These are phyloP conservation scores for Agaricales sp. DNA, from an alignment of 1,284 basidiomycete genomes.

Conservation along the genomic window DNA sequence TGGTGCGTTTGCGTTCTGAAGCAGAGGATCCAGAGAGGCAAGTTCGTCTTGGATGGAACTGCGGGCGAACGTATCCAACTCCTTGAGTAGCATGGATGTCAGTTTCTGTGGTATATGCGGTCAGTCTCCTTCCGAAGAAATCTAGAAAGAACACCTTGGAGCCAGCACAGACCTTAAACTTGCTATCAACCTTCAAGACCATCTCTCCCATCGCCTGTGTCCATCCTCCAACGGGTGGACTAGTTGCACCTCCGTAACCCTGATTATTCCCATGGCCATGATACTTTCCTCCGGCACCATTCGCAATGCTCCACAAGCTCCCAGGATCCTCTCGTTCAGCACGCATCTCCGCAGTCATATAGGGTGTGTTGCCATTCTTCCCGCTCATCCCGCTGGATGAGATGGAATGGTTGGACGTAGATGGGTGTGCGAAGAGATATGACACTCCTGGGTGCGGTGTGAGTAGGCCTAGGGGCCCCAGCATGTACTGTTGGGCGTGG, in stretches of 20 bases:
- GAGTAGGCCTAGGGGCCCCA: slow-evolving; percentile 62
- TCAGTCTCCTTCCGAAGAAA: too few species aligned
- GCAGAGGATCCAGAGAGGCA: slow-evolving; percentile 64
- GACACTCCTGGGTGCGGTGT: slow-evolving; percentile 74
- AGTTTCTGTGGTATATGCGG: slow-evolving; percentile 55
- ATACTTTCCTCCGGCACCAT: slow-evolving; percentile 21
- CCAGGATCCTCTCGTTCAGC: slow-evolving; percentile 28
- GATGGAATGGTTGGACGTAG: slow-evolving; percentile 9
- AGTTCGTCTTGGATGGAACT: slow-evolving; percentile 75
- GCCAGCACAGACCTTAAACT: slow-evolving; percentile 56
- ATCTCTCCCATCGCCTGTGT: slow-evolving; percentile 55
- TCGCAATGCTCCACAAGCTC: slow-evolving; percentile 64
- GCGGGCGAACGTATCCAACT: slow-evolving; percentile 72
- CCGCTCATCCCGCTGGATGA: slow-evolving; percentile 15
- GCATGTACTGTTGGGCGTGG: slow-evolving; percentile 56
- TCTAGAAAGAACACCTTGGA: slow-evolving; percentile 3
- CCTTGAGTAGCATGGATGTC: slow-evolving; percentile 62
- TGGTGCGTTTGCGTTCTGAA: slow-evolving; percentile 33
- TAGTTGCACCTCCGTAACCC: slow-evolving; percentile 23
- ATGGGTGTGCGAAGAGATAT: slow-evolving; percentile 52
- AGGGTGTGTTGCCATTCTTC: slow-evolving; percentile 2
- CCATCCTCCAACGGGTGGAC: slow-evolving; percentile 49
- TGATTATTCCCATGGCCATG: slow-evolving; percentile 10
- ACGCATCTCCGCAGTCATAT: background rate
- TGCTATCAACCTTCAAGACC: slow-evolving; percentile 69